Percentiles rank a stretch among this genome's conserved stretches.
phyloP scores from a whole-genome alignment of 352 stramenopile genomes.

The Aphanomyces cochlioides region DNA sequence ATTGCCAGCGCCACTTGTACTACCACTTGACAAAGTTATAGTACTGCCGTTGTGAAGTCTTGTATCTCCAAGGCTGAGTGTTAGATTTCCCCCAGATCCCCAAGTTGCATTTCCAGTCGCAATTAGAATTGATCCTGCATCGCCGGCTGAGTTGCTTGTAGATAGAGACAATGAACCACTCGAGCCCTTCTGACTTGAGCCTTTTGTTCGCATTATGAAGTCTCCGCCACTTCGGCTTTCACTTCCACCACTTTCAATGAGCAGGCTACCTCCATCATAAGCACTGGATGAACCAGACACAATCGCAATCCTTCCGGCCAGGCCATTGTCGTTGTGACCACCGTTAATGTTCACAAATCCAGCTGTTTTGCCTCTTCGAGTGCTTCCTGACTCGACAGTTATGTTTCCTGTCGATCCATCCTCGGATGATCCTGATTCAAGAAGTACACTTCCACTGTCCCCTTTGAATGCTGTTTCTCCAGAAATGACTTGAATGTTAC shows the following conservation, averaged over 20 bases:
- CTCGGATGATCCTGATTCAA: not conserved
- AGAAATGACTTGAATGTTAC: not conserved
- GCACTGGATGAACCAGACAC: conserved; percentile 32
- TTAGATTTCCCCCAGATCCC: conserved; percentile 35
- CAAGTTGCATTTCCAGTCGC: conserved; percentile 31
- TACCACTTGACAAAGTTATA: conserved; percentile 15
- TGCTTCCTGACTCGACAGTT: not conserved
- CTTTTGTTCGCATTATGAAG: not conserved
- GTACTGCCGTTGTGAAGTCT: conserved; percentile 31
- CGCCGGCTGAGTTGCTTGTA: conserved; percentile 23
- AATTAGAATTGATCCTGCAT: conserved; percentile 30
- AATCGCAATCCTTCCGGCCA: conserved; percentile 34
- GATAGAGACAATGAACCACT: conserved; percentile 30
- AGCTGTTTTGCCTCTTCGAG: not conserved
- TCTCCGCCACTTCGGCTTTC: conserved; percentile 30
- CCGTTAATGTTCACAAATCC: conserved; percentile 1
- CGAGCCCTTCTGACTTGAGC: conserved; percentile 11
- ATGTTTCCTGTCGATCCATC: not conserved
- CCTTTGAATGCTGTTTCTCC: not conserved
- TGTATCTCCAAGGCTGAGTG: conserved; percentile 31
- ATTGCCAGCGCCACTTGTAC: conserved; percentile 28
- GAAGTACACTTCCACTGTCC: not conserved
- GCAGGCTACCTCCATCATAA: conserved; percentile 28
- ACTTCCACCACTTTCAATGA: conserved; percentile 32
- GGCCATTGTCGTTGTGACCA: conserved; percentile 31